phyloP scores from a whole-genome alignment of 2,329 filamentous ascomycete species.

The Pseudogymnoascus sp. region DNA sequence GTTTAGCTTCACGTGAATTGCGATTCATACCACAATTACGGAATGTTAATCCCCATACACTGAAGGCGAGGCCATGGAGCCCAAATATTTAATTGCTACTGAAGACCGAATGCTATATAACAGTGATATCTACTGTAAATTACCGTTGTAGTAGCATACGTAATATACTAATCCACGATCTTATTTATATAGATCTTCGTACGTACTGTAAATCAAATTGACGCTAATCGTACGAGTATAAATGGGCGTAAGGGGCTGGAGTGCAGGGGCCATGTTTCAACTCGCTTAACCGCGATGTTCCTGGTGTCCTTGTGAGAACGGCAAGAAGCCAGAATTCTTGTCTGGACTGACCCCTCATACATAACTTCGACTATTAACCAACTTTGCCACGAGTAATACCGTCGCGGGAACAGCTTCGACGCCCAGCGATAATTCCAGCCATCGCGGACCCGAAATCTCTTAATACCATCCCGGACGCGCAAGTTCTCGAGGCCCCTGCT shows the following conservation, averaged over 20 bases:
- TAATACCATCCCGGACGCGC: constrained; percentile 1
- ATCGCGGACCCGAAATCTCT: neutral
- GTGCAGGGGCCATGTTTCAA: constrained; percentile 8
- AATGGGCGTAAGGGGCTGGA: constrained; percentile 7
- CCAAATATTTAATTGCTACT: neutral
- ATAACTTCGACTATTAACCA: neutral
- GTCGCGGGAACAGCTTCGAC: neutral
- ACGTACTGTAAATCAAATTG: constrained; percentile 7
- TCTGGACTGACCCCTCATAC: constrained; percentile 8
- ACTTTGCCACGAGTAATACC: neutral
- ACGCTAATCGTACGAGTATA: constrained; percentile 4
- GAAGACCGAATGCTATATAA: neutral
- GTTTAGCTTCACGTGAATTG: constrained; percentile 3
- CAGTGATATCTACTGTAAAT: neutral
- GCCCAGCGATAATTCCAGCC: neutral
- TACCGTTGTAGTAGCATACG: neutral
- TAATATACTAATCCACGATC: neutral
- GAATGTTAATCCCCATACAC: neutral
- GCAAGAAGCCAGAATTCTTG: constrained; percentile 7
- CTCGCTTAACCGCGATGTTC: constrained; percentile 7
- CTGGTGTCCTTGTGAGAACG: constrained; percentile 5
- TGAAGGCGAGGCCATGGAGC: neutral
- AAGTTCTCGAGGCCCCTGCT: neutral
- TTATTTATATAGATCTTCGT: constrained; percentile 7
- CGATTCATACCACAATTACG: constrained; percentile 5